Percentiles rank a stretch among this genome's conserved stretches.
phyloP scores from a whole-genome alignment of 2,329 filamentous ascomycete species.

The Knufia petricola region DNA sequence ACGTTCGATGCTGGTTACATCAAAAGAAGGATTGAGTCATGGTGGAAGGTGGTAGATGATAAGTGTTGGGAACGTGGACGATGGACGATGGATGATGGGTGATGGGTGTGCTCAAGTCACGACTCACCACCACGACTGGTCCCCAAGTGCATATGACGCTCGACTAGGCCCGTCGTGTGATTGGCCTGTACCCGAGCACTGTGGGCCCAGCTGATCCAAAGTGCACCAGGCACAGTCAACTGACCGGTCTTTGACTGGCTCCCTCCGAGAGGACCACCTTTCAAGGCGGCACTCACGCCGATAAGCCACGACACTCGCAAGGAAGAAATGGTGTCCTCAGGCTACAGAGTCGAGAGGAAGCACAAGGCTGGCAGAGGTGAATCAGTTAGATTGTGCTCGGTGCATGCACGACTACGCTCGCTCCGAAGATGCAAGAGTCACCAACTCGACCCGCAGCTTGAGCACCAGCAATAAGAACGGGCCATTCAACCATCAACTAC shows the following conservation, averaged over 20 bases:
- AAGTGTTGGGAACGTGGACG: slow-evolving; percentile 4
- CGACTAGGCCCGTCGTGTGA: slow-evolving; percentile 10
- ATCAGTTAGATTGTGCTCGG: background rate
- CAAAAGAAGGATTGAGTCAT: slow-evolving; percentile 17
- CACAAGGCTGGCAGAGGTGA: slow-evolving; percentile 2
- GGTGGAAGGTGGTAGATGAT: slow-evolving; percentile 3
- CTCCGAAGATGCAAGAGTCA: background rate
- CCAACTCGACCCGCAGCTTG: background rate
- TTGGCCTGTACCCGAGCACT: background rate
- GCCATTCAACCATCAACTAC: too few species aligned
- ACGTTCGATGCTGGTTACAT: background rate
- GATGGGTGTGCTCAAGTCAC: slow-evolving; percentile 11
- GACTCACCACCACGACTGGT: too few species aligned
- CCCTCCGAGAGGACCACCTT: background rate
- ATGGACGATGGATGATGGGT: slow-evolving; percentile 12
- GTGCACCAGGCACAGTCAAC: slow-evolving; percentile 10
- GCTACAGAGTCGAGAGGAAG: background rate
- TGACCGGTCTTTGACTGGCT: background rate
- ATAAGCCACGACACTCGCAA: background rate
- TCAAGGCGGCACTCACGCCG: background rate
- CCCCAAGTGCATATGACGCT: slow-evolving; percentile 22
- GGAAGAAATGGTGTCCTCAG: background rate
- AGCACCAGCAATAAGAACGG: too few species aligned
- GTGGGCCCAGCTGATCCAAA: background rate
- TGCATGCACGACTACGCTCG: background rate